A percentile compares a stretch with the other conserved stretches of the same genome.
These are phyloP conservation scores for Euphorbia celastroides DNA, from an alignment of 441 rosid species.

Conservation along the genomic window DNA sequence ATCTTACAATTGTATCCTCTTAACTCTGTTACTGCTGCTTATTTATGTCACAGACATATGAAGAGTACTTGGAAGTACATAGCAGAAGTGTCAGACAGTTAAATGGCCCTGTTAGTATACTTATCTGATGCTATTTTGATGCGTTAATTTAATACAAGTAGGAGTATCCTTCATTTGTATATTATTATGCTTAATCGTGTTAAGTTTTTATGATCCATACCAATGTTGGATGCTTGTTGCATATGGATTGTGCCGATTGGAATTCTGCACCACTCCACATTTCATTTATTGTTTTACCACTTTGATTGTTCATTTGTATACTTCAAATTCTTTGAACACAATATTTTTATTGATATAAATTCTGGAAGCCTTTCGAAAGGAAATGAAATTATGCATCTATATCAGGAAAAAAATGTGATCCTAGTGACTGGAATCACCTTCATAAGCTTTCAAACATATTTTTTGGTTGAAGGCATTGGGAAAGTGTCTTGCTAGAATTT, in stretches of 20 bases:
- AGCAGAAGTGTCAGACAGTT: slow-evolving; percentile 62
- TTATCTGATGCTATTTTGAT: slow-evolving; percentile 5
- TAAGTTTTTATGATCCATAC: background rate
- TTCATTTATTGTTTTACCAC: background rate
- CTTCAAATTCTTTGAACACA: background rate
- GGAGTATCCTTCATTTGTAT: background rate
- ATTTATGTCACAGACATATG: slow-evolving; percentile 69
- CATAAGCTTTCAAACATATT: background rate
- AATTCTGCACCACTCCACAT: background rate
- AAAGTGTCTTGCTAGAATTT: background rate
- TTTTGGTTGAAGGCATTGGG: background rate
- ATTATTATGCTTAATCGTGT: background rate
- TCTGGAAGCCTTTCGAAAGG: background rate
- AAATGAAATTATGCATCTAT: background rate
- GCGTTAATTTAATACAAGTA: background rate
- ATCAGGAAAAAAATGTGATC: background rate
- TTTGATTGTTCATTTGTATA: background rate
- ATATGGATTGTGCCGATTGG: background rate
- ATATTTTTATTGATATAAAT: background rate
- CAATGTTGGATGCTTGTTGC: background rate
- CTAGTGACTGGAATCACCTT: background rate
- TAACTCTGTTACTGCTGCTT: slow-evolving; percentile 14
- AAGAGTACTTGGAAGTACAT: slow-evolving; percentile 84
- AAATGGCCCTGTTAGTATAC: slow-evolving; percentile 58
- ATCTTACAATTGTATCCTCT: slow-evolving; percentile 11